Base-by-base conservation (phyloP, 148 eudicot genomes). In the Camellia sinensis region DNA sequence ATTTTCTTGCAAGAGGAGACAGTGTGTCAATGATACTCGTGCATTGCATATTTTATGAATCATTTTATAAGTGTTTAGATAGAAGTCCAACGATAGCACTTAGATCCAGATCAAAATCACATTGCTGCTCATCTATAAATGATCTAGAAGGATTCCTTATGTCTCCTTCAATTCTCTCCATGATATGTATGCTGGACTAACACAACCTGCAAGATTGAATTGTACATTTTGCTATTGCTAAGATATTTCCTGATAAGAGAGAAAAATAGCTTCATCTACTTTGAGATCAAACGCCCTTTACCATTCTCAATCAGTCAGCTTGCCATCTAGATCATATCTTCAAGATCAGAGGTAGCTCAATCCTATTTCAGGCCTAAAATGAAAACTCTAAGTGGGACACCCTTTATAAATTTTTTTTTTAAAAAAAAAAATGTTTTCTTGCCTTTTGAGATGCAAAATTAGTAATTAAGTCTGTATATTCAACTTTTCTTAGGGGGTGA, bases 241-340 rank as follows among this genome's bases (percentile, higher is more conserved):
- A 67, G 71, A 12, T 44, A 68, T 44, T 29, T 6, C 72, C 72
- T 13, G 2, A 5, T 22, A 2, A 48, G 15, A 61, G 18, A 67
- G 50, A 21, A 69, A 63, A 73, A 79, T 70, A 80, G 76, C 70
- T 68, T 13, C 82, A 59, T 75, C 37, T 29, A 29, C 53, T 79
- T 70, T 59, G 53, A 83, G 72, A 83, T 77, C 70, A 62, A 71
- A 80, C 44, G 43, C 62, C 67, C 19, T 5, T 22, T 54, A 17
- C 63, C 85, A 82, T 63, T 45, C 79, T 56, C 87, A 87, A 6
- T 85, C 87, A 37, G 13, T 54, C 15, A 85, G 86, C 80, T 80
- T 85, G 48, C 87, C 87, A 17, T 63, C 84, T n/a, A 65, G 43
- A 57, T 75, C 69, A 19, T 82, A 84, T 48, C 83, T 29, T 29